phyloP scores from a whole-genome alignment of 352 stramenopile genomes.

The Phytophthora meadii region DNA sequence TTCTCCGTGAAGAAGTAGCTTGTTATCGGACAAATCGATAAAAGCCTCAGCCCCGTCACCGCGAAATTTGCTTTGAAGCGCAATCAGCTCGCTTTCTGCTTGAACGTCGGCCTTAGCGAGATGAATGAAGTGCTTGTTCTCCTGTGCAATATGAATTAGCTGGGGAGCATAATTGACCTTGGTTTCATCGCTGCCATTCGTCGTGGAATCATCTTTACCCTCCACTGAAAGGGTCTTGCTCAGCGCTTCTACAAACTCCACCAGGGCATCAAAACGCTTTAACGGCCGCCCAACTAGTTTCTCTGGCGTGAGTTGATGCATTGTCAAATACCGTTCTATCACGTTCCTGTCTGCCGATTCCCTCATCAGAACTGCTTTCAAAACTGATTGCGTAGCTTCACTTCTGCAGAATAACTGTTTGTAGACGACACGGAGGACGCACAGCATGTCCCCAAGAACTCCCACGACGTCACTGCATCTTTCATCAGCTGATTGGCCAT shows the following conservation, averaged over 20 bases:
- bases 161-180: constrained; percentile 29
- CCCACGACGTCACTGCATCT: constrained; percentile 37
- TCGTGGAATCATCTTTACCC: constrained; percentile 1
- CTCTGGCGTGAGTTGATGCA: constrained; percentile 27
- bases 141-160: constrained; percentile 38
- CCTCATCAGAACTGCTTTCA: constrained; percentile 9
- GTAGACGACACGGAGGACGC: constrained; percentile 33
- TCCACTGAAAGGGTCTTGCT: constrained; percentile 29
- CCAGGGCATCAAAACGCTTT: constrained; percentile 37
- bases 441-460: constrained; percentile 37
- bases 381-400: constrained; percentile 16
- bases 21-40: constrained; percentile 36
- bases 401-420: constrained; percentile 29
- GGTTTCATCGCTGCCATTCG: constrained; percentile 11
- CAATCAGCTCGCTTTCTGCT: constrained; percentile 42
- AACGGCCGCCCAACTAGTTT: constrained; percentile 31
- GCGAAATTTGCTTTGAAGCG: constrained; percentile 36
- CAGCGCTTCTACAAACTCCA: constrained; percentile 45
- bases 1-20: constrained; percentile 43
- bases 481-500: not conserved
- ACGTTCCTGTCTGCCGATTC: constrained; percentile 10
- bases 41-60: constrained; percentile 30
- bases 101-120: constrained; percentile 30
- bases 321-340: constrained; percentile 29
- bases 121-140: constrained; percentile 43